Conservation (phyloP, 352 stramenopile genomes). For the Globisporangium paddicum region DNA sequence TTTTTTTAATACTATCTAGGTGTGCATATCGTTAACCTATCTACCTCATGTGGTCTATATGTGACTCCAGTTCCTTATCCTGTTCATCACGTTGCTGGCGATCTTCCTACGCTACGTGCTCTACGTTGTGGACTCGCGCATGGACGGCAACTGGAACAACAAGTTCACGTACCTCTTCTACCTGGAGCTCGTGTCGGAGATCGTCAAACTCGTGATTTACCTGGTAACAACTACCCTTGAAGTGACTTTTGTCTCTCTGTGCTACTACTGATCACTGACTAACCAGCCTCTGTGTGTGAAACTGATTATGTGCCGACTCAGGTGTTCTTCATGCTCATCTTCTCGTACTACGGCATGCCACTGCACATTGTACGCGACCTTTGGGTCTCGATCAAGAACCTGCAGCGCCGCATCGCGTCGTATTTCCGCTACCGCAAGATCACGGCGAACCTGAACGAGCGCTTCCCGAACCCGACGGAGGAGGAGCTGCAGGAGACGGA, state of each 20-base stretch:
- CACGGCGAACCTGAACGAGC: slow-evolving; percentile 94
- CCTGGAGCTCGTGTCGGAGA: slow-evolving; percentile 94
- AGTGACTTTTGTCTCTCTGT: not conserved
- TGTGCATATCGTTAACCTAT: no score
- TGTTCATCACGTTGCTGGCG: slow-evolving; percentile 91
- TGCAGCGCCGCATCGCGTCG: slow-evolving; percentile 76
- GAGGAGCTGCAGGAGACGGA: slow-evolving; percentile 94
- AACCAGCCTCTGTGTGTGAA: not conserved
- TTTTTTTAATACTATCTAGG: no score
- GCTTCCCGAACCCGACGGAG: slow-evolving; percentile 92
- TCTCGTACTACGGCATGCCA: slow-evolving; percentile 96
- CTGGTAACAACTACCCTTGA: slow-evolving; percentile 42
- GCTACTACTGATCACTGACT: not conserved
- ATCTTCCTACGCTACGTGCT: slow-evolving; percentile 89
- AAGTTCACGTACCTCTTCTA: slow-evolving; percentile 93
- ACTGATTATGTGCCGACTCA: slow-evolving; percentile 13
- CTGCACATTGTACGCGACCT: slow-evolving; percentile 97
- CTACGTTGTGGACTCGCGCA: slow-evolving; percentile 91
- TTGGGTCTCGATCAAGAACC: slow-evolving; percentile 90
- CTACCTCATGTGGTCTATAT: not conserved
- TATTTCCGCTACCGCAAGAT: slow-evolving; percentile 94
- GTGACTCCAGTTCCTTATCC: slow-evolving; percentile 80
- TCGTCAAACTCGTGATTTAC: slow-evolving; percentile 96
- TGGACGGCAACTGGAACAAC: slow-evolving; percentile 86
- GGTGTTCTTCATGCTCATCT: slow-evolving; percentile 97